A percentile compares a stretch with the other conserved stretches of the same genome.
Conservation (phyloP, 306 rosid species). For the Boehmeria nivea region DNA sequence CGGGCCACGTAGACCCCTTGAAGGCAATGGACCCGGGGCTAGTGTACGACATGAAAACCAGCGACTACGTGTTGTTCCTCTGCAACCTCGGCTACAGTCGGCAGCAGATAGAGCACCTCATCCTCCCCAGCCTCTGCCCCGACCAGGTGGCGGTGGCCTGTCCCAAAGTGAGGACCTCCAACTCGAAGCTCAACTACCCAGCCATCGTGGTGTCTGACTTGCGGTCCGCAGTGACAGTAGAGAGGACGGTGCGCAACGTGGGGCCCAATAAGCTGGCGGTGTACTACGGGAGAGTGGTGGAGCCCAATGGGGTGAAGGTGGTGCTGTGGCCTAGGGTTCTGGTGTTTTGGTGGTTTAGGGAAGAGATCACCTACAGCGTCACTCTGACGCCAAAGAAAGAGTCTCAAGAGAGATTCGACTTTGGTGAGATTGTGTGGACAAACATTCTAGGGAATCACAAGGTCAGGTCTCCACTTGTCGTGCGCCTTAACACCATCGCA, state of each 20-base stretch:
- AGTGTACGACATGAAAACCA: slow-evolving; percentile 36
- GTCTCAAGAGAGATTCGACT: slow-evolving; percentile 37
- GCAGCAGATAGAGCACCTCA: slow-evolving; percentile 22
- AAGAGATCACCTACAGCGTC: slow-evolving; percentile 23
- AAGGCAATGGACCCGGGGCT: slow-evolving; percentile 45
- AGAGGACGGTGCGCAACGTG: slow-evolving; percentile 39
- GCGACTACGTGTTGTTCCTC: slow-evolving; percentile 36
- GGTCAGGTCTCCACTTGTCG: slow-evolving; percentile 35
- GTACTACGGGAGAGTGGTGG: slow-evolving; percentile 26
- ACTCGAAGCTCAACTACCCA: slow-evolving; percentile 34
- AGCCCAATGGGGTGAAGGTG: slow-evolving; percentile 37
- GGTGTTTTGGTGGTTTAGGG: slow-evolving; percentile 32
- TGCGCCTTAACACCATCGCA: slow-evolving; percentile 14
- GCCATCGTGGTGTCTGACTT: slow-evolving; percentile 41
- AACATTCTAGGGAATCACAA: slow-evolving; percentile 30
- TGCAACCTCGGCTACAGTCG: slow-evolving; percentile 42
- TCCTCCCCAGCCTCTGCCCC: slow-evolving; percentile 14
- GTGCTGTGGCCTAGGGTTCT: slow-evolving; percentile 39
- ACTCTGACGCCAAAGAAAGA: slow-evolving; percentile 26
- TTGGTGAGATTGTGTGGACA: slow-evolving; percentile 45
- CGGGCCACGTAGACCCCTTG: slow-evolving; percentile 42
- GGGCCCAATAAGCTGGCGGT: slow-evolving; percentile 20
- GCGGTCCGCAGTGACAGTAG: slow-evolving; percentile 28
- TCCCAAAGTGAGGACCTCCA: slow-evolving; percentile 8
- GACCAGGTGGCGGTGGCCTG: slow-evolving; percentile 16